Conservation (phyloP, 2,329 filamentous ascomycete genomes). For the Diaporthe ampelina region DNA sequence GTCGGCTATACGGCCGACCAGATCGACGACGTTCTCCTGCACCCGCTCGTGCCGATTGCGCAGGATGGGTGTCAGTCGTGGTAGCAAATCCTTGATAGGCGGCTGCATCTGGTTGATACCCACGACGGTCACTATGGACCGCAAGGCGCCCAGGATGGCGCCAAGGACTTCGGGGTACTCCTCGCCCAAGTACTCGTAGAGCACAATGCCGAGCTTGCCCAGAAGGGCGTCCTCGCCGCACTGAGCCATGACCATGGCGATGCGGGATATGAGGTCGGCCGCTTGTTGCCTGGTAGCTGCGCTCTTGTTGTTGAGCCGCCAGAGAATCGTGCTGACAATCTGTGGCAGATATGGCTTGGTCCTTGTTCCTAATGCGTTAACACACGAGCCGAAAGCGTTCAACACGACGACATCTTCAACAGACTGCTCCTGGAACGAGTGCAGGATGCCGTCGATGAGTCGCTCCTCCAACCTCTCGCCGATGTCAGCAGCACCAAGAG, state of each 20-base stretch:
- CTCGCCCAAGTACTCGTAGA: slow-evolving; percentile 98
- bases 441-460: slow-evolving; percentile 93
- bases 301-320: slow-evolving; percentile 97
- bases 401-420: slow-evolving; percentile 96
- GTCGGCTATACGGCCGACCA: slow-evolving; percentile 97
- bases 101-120: slow-evolving; percentile 99
- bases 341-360: slow-evolving; percentile 98
- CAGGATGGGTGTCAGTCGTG: slow-evolving; percentile 95
- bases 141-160: slow-evolving; percentile 93
- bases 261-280: slow-evolving; percentile 94
- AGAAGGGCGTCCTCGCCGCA: slow-evolving; percentile 96
- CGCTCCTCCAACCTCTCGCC: slow-evolving; percentile 92
- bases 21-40: slow-evolving; percentile 98
- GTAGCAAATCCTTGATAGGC: slow-evolving; percentile 94
- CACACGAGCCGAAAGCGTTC: slow-evolving; percentile 97
- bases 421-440: slow-evolving; percentile 98
- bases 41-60: slow-evolving; percentile 99
- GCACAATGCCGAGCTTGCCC: slow-evolving; percentile 92
- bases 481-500: slow-evolving; percentile 93
- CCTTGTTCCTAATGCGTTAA: slow-evolving; percentile 92
- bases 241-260: slow-evolving; percentile 99
- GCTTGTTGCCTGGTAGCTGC: slow-evolving; percentile 97
- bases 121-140: slow-evolving; percentile 97
- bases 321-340: slow-evolving; percentile 96
- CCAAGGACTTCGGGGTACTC: slow-evolving; percentile 98